Base-by-base conservation (phyloP, 176 grass and related monocot species). In the Aegilops sharonensis region DNA sequence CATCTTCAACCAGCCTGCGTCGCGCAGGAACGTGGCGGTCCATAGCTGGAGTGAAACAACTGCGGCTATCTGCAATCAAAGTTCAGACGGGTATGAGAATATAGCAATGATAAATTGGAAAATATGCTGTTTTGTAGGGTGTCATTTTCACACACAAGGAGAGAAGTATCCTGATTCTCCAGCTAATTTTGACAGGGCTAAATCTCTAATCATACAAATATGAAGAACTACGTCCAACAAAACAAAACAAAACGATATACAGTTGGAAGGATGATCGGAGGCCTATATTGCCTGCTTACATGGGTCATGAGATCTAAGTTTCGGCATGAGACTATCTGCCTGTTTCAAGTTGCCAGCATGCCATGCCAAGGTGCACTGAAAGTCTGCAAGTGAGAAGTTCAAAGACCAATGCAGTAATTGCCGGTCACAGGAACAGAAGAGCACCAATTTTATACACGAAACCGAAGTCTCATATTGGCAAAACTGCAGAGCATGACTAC, bases 41-140 rank as follows among this genome's bases (percentile, higher is more conserved):
- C 92, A 96, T 14, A 99, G 65, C 89, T 99, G 94, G 56, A 99
- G 90, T 11, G 88, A 74, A 27, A 99, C 94, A 30, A 87, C 97
- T 64, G 78, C 78, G 83, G 83, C 78, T 48, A 99, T 93, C 94
- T 99, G 80, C 85, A 92, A 57, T 17, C 9, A 69, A 74, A 57
- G 81, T 79, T 86, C 64, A 64, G 20, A 88, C 11, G 4, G 8
- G 24, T 32, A 18, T 81, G 29, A 88, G 84, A 85, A 43, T 72
- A 68, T 11, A 54, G 14, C 35, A 52, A 9, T 48, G 11, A 20
- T 11, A 84, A 52, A 87, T 17, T 0, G 42, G 4, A 71, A 64
- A 56, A 11, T 5, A 50, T 66, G 40, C 30, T 62, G 77, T 32
- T 24, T 84, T 24, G 2, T 4, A 7, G 4, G 39, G 34, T 62